A percentile compares a stretch with the other conserved stretches of the same genome.
Evolutionary conservation across 1,284 basidiomycete genomes (phyloP).

Genomic region (Puccinia hordei): DNA sequence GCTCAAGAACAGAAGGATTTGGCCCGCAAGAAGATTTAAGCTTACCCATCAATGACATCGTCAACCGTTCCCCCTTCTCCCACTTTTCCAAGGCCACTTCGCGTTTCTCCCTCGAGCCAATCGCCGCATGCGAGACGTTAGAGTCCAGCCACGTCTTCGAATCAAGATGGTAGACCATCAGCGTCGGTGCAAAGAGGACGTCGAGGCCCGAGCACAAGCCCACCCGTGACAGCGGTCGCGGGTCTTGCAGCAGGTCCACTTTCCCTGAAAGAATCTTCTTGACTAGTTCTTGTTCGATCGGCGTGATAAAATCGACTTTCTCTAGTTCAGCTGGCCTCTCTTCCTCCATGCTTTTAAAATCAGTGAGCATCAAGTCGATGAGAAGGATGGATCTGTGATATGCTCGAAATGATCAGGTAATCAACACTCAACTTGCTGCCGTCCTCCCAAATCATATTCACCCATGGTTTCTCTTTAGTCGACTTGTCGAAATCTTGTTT

Average conservation of each 20-base stretch:
- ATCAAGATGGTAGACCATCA: conserved; percentile 36
- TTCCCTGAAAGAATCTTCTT: background rate
- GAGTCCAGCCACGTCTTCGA: conserved; percentile 11
- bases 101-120: conserved; percentile 27
- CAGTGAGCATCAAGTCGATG: background rate
- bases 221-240: conserved; percentile 24
- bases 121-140: background rate
- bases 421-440: conserved; percentile 45
- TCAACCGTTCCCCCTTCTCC: conserved; percentile 31
- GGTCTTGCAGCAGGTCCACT: background rate
- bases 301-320: conserved; percentile 11
- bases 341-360: background rate
- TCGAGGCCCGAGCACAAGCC: conserved; percentile 23
- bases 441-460: conserved; percentile 49
- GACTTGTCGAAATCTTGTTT: conserved; percentile 23
- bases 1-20: background rate
- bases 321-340: background rate
- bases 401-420: background rate
- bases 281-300: background rate
- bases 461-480: conserved; percentile 41
- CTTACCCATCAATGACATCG: conserved; percentile 24
- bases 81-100: conserved; percentile 11
- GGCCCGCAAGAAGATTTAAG: background rate
- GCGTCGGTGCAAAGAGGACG: conserved; percentile 30
- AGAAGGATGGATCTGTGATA: too few relatives aligned